A percentile compares a stretch with the other conserved stretches of the same genome.
Evolutionary conservation across 2,329 filamentous ascomycete species (phyloP).

Genomic region (Talaromyces islandicus): DNA sequence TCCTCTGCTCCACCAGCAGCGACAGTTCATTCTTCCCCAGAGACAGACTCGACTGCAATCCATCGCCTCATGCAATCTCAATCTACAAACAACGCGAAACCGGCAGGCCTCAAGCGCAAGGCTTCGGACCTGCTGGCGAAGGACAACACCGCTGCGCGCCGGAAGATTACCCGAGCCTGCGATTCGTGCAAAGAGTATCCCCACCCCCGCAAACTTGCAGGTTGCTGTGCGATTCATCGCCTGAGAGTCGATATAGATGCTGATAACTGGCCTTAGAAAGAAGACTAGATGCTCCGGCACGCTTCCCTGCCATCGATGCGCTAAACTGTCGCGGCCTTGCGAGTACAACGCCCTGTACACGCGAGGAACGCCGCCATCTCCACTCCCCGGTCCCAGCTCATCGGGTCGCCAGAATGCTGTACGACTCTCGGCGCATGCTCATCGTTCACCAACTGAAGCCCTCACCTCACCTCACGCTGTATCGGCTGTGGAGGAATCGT

Average conservation of each 20-base stretch:
- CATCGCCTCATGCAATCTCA: not conserved
- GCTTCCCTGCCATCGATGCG: conserved; percentile 29
- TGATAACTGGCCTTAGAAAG: conserved; percentile 16
- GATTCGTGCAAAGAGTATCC: conserved; percentile 29
- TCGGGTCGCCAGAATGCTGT: conserved; percentile 10
- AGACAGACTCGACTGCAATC: not conserved
- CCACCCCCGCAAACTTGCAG: conserved; percentile 1
- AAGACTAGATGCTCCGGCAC: conserved; percentile 34
- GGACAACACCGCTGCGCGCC: conserved; percentile 19
- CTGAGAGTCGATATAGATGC: not conserved
- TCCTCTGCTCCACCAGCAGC: not conserved
- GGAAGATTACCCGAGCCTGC: conserved; percentile 34
- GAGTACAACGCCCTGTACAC: conserved; percentile 33
- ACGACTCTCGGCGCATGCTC: conserved; percentile 3
- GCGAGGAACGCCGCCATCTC: conserved; percentile 29
- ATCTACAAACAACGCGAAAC: not conserved
- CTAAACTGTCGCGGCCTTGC: conserved; percentile 25
- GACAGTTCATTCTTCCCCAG: not conserved
- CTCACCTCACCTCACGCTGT: not conserved
- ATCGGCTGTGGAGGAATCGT: not conserved
- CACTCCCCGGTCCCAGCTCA: conserved; percentile 18
- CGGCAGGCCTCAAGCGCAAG: conserved; percentile 24
- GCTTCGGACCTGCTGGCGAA: conserved; percentile 15
- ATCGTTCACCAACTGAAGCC: not conserved
- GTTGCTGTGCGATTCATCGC: not conserved